Evolutionary conservation across 257 asterid species (phyloP).

Genomic region (Penstemon barbatus): DNA sequence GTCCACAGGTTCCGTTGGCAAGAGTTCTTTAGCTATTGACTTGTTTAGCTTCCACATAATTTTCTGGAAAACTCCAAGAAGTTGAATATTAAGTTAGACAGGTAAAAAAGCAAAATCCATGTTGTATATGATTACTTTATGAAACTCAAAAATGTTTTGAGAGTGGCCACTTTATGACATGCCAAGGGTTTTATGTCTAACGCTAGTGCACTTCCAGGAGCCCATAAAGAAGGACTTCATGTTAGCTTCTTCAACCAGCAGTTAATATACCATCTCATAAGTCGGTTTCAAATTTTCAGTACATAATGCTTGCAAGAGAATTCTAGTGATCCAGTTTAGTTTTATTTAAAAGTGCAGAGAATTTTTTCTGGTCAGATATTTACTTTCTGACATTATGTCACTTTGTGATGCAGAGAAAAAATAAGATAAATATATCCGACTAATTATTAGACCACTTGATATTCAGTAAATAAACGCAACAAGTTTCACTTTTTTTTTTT

Average conservation of each 20-base stretch:
- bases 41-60: constrained; percentile 99
- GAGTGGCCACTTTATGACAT: constrained; percentile 14
- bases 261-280: constrained; percentile 8
- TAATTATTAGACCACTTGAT: background rate
- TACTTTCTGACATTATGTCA: constrained; percentile 4
- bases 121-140: constrained; percentile 21
- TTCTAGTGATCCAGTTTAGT: constrained; percentile 15
- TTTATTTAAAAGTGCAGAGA: constrained; percentile 1
- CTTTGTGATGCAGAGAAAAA: background rate
- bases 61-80: constrained; percentile 77
- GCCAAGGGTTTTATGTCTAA: constrained; percentile 23
- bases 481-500: background rate
- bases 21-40: constrained; percentile 92
- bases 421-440: constrained; percentile 14
- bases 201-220: background rate
- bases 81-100: constrained; percentile 37
- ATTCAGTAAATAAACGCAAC: background rate
- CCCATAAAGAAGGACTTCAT: constrained; percentile 18
- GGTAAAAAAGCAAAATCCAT: constrained; percentile 26
- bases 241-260: constrained; percentile 31
- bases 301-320: constrained; percentile 19
- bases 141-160: constrained; percentile 18
- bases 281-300: constrained; percentile 21
- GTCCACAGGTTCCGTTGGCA: constrained; percentile 93
- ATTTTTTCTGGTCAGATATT: background rate